phyloP scores from a whole-genome alignment of 2,329 filamentous ascomycete genomes.

The Colletotrichum sp. region DNA sequence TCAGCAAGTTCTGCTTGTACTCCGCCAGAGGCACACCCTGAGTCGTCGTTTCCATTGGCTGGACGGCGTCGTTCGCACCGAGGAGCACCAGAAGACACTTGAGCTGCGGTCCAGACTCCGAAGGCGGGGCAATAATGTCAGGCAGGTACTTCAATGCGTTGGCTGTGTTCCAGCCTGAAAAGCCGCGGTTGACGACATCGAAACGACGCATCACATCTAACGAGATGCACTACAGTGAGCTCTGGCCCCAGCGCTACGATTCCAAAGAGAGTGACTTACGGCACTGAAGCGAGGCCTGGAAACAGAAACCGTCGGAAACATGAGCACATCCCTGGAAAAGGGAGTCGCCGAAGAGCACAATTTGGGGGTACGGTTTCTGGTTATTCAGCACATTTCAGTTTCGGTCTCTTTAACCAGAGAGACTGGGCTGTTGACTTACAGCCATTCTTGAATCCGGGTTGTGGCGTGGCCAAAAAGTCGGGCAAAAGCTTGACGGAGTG shows the following conservation, averaged over 20 bases:
- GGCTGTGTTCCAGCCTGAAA: slow-evolving; percentile 84
- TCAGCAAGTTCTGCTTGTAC: slow-evolving; percentile 75
- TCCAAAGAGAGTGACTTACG: slow-evolving; percentile 58
- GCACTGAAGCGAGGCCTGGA: slow-evolving; percentile 73
- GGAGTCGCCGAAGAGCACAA: slow-evolving; percentile 89
- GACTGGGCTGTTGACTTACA: neutral
- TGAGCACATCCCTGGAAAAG: slow-evolving; percentile 75
- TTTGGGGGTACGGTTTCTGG: slow-evolving; percentile 62
- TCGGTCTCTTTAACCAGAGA: neutral
- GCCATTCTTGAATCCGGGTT: neutral
- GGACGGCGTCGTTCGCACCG: slow-evolving; percentile 87
- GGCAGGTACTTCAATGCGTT: slow-evolving; percentile 75
- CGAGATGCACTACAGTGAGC: slow-evolving; percentile 9
- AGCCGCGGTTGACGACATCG: slow-evolving; percentile 88
- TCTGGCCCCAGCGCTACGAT: slow-evolving; percentile 39
- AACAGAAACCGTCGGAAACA: slow-evolving; percentile 71
- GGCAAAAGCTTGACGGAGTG: neutral
- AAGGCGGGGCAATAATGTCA: slow-evolving; percentile 72
- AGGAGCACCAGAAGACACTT: slow-evolving; percentile 77
- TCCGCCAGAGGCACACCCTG: slow-evolving; percentile 81
- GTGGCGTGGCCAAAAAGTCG: neutral
- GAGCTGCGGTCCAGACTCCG: slow-evolving; percentile 60
- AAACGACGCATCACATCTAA: slow-evolving; percentile 76
- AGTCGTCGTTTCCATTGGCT: slow-evolving; percentile 63
- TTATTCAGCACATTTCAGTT: neutral